These are phyloP conservation scores for Ophiostoma ips DNA, from an alignment of 2,329 filamentous ascomycete species.

Conservation along the genomic window DNA sequence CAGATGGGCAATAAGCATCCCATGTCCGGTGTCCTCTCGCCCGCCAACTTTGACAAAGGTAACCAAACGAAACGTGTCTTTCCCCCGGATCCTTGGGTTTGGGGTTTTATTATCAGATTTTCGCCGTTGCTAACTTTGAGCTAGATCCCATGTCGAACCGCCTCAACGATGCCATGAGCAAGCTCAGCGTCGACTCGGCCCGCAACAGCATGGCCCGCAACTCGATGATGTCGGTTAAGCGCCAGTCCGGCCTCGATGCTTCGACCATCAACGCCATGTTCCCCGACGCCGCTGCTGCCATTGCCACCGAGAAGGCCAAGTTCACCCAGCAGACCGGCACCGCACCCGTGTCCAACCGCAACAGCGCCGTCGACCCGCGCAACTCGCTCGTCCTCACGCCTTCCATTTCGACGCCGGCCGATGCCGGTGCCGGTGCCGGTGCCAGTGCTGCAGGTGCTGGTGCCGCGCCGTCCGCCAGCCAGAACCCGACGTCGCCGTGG, in stretches of 20 bases:
- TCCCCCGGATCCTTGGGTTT: too few relatives aligned
- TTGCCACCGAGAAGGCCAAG: slow-evolving; percentile 94
- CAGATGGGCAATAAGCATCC: slow-evolving; percentile 98
- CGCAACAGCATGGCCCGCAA: slow-evolving; percentile 77
- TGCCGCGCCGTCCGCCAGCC: slow-evolving; percentile 42
- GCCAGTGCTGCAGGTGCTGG: slow-evolving; percentile 48
- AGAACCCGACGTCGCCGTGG: slow-evolving; percentile 73
- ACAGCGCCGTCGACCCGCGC: slow-evolving; percentile 71
- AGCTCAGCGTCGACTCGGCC: slow-evolving; percentile 74
- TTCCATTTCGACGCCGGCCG: slow-evolving; percentile 56
- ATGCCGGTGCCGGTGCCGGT: slow-evolving; percentile 46
- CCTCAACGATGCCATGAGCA: slow-evolving; percentile 91
- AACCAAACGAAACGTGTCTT: too few relatives aligned
- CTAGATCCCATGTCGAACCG: slow-evolving; percentile 94
- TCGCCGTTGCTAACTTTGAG: too few relatives aligned
- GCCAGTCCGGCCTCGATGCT: slow-evolving; percentile 86
- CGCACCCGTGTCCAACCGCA: slow-evolving; percentile 79
- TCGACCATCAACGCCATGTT: slow-evolving; percentile 98
- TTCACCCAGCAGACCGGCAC: slow-evolving; percentile 92
- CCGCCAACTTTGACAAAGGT: slow-evolving; percentile 96
- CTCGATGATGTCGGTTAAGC: slow-evolving; percentile 67
- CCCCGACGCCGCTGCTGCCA: slow-evolving; percentile 93
- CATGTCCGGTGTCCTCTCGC: slow-evolving; percentile 89
- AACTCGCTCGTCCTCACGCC: slow-evolving; percentile 55
- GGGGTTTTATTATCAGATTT: too few relatives aligned